Base-by-base conservation (phyloP, 805 yeast genomes). In the Torulaspora delbrueckii region DNA sequence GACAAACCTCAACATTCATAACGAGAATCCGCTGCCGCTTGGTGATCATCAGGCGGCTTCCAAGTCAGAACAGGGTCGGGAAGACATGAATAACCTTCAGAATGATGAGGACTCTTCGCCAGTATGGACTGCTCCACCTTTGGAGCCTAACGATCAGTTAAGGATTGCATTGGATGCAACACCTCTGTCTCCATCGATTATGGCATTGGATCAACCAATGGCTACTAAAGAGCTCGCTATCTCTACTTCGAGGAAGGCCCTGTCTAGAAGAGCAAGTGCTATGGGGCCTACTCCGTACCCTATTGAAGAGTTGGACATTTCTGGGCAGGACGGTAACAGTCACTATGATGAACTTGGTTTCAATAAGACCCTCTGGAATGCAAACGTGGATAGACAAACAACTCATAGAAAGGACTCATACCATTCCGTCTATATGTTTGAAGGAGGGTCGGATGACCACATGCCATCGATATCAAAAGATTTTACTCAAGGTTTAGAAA, bases 121-220 rank as follows among this genome's bases (percentile, higher is more conserved):
- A 4, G 46, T 67, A 34, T 70, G 74, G 74, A 59, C 59, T 0
- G 72, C 73, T 1, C 74, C 74, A 2, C 54, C 60, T 10, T 43
- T 69, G 4, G 68, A 66, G 32, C 71, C 74, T 3, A 63, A 66
- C 36, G 73, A 70, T 45, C 72, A 69, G 40, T 51, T 70, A 23
- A 55, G 63, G 44, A 50, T 69, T 8, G 68, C 66, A 1, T 37
- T 57, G n/a, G 57, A 51, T 10, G 22, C 38, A 1, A 43, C 41
- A 4, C 33, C 40, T 2, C 28, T 37, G 8, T 42, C 48, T 3
- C 42, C 48, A 5, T 43, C 48, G 4, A 32, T 38, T 2, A 26
- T 40, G 25, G 53, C 47, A n/a, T 41, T 46, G 6, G 19, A 32
- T 10, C 47, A 46, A 8, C 50, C 39, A 16, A 8, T 44, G 13